These are phyloP conservation scores for Takakia lepidozioides DNA, from an alignment of 225 moss, liverwort and hornwort species.

Conservation along the genomic window DNA sequence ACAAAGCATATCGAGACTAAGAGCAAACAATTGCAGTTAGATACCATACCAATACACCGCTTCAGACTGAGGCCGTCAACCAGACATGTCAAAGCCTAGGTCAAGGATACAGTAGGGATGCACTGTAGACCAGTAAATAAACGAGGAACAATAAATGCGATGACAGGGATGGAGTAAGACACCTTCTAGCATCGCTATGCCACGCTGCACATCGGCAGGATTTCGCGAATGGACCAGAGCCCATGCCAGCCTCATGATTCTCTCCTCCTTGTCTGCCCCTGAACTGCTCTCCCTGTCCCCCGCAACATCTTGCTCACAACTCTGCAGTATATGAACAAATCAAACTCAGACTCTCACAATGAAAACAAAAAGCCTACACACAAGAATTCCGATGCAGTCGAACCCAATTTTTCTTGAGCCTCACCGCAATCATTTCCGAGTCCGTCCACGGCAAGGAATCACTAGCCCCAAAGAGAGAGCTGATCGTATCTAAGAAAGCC, in stretches of 20 bases:
- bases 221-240: constrained; percentile 91
- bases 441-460: constrained; percentile 61
- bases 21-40: no score
- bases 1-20: no score
- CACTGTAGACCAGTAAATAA: no score
- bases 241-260: constrained; percentile 93
- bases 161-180: neutral
- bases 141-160: no score
- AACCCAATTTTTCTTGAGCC: neutral
- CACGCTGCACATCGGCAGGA: constrained; percentile 81
- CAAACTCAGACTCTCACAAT: no score
- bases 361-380: no score
- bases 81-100: no score
- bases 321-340: no score
- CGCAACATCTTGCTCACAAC: constrained; percentile 76
- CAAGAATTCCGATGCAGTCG: no score
- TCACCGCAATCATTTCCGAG: constrained; percentile 55
- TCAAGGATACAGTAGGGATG: no score
- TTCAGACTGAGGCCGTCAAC: no score
- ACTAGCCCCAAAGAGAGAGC: constrained; percentile 39
- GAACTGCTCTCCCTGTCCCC: constrained; percentile 61
- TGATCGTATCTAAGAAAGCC: constrained; percentile 43
- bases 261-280: constrained; percentile 42
- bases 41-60: no score
- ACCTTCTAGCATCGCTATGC: constrained; percentile 97